These are phyloP conservation scores for Mariannaea elegans DNA, from an alignment of 2,329 filamentous ascomycete genomes.

Conservation along the genomic window DNA sequence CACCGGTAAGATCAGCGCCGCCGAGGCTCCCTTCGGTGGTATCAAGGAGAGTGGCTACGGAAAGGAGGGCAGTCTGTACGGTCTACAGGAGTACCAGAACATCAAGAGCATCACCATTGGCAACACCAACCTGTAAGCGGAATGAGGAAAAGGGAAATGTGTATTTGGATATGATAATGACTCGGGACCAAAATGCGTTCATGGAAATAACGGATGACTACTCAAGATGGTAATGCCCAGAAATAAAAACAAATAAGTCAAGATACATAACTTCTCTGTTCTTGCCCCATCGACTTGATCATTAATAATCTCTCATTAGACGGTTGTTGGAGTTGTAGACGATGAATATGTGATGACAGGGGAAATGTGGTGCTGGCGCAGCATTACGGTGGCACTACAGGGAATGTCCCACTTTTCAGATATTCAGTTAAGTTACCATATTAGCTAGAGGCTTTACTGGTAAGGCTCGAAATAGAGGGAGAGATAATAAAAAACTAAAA, in stretches of 20 bases:
- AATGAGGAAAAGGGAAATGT: slow-evolving; percentile 24
- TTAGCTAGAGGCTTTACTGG: too few relatives aligned
- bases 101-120: slow-evolving; percentile 55
- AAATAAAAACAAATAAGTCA: slow-evolving; percentile 1
- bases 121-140: slow-evolving; percentile 36
- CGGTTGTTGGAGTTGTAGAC: too few relatives aligned
- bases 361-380: too few relatives aligned
- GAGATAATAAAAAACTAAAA: too few relatives aligned
- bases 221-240: slow-evolving; percentile 6
- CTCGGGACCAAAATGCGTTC: slow-evolving; percentile 27
- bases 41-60: slow-evolving; percentile 49
- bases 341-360: too few relatives aligned
- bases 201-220: slow-evolving; percentile 19
- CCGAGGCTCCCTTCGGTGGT: slow-evolving; percentile 47
- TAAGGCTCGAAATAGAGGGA: too few relatives aligned
- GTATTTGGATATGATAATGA: slow-evolving; percentile 40
- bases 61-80: slow-evolving; percentile 55
- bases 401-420: too few relatives aligned
- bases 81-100: slow-evolving; percentile 55
- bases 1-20: slow-evolving; percentile 46
- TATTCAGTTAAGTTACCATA: too few relatives aligned
- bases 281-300: too few relatives aligned
- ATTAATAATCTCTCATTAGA: too few relatives aligned
- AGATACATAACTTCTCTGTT: too few relatives aligned
- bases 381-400: too few relatives aligned